Evolutionary conservation across 2,329 filamentous ascomycete species (phyloP).

Genomic region (Fusarium pseudoanthophilum): DNA sequence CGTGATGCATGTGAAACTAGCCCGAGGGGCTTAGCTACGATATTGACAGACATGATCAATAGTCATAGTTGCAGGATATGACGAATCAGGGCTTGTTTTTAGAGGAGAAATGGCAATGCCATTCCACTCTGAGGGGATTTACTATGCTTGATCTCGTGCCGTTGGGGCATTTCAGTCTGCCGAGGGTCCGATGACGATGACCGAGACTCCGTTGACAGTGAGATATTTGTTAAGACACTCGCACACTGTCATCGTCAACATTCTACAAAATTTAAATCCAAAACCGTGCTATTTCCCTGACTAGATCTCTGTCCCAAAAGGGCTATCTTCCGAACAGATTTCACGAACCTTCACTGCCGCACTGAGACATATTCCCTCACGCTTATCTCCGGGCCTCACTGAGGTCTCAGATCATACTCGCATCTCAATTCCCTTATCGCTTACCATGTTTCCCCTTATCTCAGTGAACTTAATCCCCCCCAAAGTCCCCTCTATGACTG

Average conservation of each 20-base stretch:
- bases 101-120: too few relatives aligned
- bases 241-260: not conserved
- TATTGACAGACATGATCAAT: not conserved
- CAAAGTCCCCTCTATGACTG: not conserved
- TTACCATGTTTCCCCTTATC: not conserved
- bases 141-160: not conserved
- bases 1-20: not conserved
- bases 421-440: not conserved
- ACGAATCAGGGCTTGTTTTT: too few relatives aligned
- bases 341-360: not conserved
- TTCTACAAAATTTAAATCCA: not conserved
- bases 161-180: not conserved
- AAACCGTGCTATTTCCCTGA: not conserved
- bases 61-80: not conserved
- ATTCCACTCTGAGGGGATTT: not conserved
- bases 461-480: not conserved
- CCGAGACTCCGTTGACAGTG: not conserved
- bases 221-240: not conserved
- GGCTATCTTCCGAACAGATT: not conserved
- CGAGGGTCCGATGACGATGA: not conserved
- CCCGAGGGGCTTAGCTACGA: not conserved
- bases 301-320: not conserved
- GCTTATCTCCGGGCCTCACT: not conserved
- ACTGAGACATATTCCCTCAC: not conserved
- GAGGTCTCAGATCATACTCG: not conserved